phyloP scores from a whole-genome alignment of 306 rosid genomes.

The Potentilla sterilis region DNA sequence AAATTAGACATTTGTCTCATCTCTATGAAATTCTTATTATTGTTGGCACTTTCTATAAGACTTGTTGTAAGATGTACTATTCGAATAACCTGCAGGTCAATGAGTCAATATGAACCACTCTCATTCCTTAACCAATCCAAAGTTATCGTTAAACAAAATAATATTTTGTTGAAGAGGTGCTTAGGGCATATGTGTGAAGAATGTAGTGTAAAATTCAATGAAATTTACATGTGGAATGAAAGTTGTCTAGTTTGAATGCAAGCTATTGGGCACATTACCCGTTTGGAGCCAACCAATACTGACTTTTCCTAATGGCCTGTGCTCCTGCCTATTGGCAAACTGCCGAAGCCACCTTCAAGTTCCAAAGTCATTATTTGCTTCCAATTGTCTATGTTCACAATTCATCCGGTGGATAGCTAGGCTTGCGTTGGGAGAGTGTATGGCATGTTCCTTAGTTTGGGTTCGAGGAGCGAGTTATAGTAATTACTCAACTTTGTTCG shows the following conservation, averaged over 20 bases:
- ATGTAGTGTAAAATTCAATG: background rate
- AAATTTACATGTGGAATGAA: background rate
- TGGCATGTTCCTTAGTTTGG: too few species aligned
- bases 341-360: background rate
- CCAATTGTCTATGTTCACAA: too few species aligned
- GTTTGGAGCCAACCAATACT: background rate
- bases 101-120: background rate
- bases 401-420: too few species aligned
- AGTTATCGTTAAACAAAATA: too few species aligned
- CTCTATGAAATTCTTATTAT: too few species aligned
- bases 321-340: background rate
- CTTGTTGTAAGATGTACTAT: too few species aligned
- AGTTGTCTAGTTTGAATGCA: background rate
- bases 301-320: background rate
- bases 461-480: too few species aligned
- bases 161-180: too few species aligned
- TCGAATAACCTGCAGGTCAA: too few species aligned
- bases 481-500: too few species aligned
- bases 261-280: background rate
- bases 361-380: background rate
- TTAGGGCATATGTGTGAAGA: background rate
- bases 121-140: background rate
- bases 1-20: slow-evolving; percentile 6
- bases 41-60: background rate
- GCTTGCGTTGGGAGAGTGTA: too few species aligned